phyloP scores from a whole-genome alignment of 768 basidiomycete genomes.

The Xanthoconium purpureum region DNA sequence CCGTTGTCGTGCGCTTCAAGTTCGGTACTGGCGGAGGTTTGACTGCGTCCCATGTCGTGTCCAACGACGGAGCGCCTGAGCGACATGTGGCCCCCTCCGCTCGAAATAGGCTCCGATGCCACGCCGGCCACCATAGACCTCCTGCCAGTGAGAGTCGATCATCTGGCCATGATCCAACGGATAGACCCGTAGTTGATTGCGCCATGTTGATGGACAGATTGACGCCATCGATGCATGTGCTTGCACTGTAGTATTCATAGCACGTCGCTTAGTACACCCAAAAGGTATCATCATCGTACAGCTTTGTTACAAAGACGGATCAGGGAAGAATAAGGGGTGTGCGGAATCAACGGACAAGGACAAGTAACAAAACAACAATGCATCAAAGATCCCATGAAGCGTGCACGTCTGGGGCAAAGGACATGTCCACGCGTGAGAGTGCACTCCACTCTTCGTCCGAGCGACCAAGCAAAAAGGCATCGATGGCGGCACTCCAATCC shows the following conservation, averaged over 20 bases:
- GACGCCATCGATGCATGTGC: not conserved
- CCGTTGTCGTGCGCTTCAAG: no score
- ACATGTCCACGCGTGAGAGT: slow-evolving; percentile 17
- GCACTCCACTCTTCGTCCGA: slow-evolving; percentile 15
- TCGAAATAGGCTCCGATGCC: not conserved
- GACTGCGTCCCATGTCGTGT: no score
- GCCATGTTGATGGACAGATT: not conserved
- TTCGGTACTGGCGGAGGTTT: no score
- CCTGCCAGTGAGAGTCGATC: no score
- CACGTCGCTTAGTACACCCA: not conserved
- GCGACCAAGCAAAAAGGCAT: slow-evolving; percentile 17
- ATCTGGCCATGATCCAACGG: not conserved
- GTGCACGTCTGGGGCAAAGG: slow-evolving; percentile 12
- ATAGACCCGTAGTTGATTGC: no score
- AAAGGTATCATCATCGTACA: not conserved
- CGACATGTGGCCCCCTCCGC: no score
- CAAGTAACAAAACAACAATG: not conserved
- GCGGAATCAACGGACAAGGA: not conserved
- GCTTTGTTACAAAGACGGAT: not conserved
- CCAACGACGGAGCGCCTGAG: no score
- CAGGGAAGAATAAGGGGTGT: not conserved
- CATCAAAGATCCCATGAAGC: slow-evolving; percentile 26
- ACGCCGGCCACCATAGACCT: not conserved
- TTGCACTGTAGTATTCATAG: no score
- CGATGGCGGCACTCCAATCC: slow-evolving; percentile 25